Percentiles rank a stretch among this genome's conserved stretches.
Evolutionary conservation across 2,329 filamentous ascomycete species (phyloP).

Genomic region (Aspergillus persii): DNA sequence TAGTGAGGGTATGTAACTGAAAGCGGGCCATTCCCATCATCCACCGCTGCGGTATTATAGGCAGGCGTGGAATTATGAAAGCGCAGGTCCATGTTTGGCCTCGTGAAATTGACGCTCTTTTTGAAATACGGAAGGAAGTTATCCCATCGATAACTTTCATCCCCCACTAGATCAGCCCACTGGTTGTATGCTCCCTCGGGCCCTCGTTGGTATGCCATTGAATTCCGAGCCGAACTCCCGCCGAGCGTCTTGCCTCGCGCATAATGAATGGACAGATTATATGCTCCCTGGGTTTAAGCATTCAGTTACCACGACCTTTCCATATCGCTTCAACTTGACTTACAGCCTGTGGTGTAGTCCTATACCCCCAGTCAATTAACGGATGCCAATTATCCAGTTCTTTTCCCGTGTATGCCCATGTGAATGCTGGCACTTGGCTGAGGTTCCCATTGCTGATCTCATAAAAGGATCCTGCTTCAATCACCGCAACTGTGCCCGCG

Average conservation of each 20-base stretch:
- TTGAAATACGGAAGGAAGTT: constrained; percentile 26
- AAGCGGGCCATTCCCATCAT: constrained; percentile 25
- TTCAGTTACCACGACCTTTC: neutral
- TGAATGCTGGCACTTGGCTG: constrained; percentile 10
- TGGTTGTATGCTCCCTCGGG: constrained; percentile 10
- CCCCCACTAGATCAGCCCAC: constrained; percentile 23
- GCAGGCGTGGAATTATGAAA: constrained; percentile 19
- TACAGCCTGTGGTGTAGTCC: constrained; percentile 16
- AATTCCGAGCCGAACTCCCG: constrained; percentile 25
- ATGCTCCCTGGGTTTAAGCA: constrained; percentile 9
- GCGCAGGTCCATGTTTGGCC: constrained; percentile 15
- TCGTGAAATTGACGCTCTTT: constrained; percentile 26
- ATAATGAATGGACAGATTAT: constrained; percentile 24
- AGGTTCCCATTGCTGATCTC: constrained; percentile 12
- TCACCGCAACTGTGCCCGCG: constrained; percentile 23
- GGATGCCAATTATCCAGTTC: constrained; percentile 23
- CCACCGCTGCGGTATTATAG: constrained; percentile 27
- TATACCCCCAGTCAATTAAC: constrained; percentile 27
- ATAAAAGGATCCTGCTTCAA: constrained; percentile 31
- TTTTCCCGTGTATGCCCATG: constrained; percentile 17
- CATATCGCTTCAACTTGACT: neutral
- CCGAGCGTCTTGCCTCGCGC: constrained; percentile 29
- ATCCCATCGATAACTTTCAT: constrained; percentile 26
- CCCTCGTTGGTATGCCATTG: constrained; percentile 10
- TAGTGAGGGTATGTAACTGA: constrained; percentile 44